phyloP scores from a whole-genome alignment of 768 basidiomycete genomes.

The Xerocomus spinulosus region DNA sequence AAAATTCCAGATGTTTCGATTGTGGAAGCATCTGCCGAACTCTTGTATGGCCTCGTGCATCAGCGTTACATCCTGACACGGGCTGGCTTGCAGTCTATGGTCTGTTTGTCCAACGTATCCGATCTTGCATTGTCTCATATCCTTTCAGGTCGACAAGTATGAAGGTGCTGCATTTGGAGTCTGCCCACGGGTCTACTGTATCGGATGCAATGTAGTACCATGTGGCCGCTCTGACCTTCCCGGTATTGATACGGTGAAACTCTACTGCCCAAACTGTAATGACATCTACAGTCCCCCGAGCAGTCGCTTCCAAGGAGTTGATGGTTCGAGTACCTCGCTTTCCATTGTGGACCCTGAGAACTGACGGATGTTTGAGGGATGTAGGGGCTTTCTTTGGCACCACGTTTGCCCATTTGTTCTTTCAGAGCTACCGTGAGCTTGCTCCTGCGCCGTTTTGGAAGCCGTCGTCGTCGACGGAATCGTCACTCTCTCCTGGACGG shows the following conservation, averaged over 20 bases:
- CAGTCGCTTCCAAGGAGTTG: slow-evolving; percentile 92
- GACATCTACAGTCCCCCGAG: slow-evolving; percentile 96
- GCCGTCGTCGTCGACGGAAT: slow-evolving; percentile 48
- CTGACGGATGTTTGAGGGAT: slow-evolving; percentile 18
- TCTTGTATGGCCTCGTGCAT: slow-evolving; percentile 96
- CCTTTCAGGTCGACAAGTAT: slow-evolving; percentile 85
- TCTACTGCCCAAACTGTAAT: slow-evolving; percentile 97
- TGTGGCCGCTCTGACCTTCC: slow-evolving; percentile 95
- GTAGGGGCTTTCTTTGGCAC: slow-evolving; percentile 98
- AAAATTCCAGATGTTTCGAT: slow-evolving; percentile 99
- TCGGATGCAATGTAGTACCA: slow-evolving; percentile 84
- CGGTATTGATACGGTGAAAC: slow-evolving; percentile 94
- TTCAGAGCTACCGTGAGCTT: slow-evolving; percentile 96
- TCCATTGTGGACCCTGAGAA: slow-evolving; percentile 6
- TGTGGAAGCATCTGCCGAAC: slow-evolving; percentile 95
- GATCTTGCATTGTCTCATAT: slow-evolving; percentile 17
- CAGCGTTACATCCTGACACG: slow-evolving; percentile 96
- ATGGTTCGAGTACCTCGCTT: slow-evolving; percentile 51
- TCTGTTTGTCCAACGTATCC: slow-evolving; percentile 30
- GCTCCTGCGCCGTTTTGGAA: slow-evolving; percentile 92
- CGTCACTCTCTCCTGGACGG: slow-evolving; percentile 52
- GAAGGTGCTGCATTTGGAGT: slow-evolving; percentile 87
- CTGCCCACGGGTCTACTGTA: slow-evolving; percentile 94
- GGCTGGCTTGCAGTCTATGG: slow-evolving; percentile 92
- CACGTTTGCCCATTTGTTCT: slow-evolving; percentile 96